Base-by-base conservation (phyloP, 495 filamentous ascomycete genomes). In the Penicillium flavigenum region DNA sequence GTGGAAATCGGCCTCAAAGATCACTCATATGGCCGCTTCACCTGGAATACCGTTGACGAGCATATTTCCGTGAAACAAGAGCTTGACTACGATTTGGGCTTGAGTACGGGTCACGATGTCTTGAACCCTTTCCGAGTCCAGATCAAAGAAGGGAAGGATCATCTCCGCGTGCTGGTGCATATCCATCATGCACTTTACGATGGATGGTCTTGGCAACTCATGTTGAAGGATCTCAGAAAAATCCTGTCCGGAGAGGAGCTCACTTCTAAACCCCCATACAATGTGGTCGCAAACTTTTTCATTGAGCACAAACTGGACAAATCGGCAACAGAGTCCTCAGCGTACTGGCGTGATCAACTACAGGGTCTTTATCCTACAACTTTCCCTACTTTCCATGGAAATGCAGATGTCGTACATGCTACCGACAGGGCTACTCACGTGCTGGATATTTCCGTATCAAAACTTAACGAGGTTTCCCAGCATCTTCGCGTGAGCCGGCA, bases 161-260 rank as follows among this genome's bases (percentile, higher is more conserved):
- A 57, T 4, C 52, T 81, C 3, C 68, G 79, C 79, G 38, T 68
- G 6, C 47, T 75, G 6, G 57, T 78, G 11, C 73, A 74, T 34
- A 78, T 93, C 5, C 90, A 92, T 58, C 90, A 95, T 71, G 83
- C 87, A 0, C 65, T 92, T 0, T 94, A 94, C 61, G 90, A 95
- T 63, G 90, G 89, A 6, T 95, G 90, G 90, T 89, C 88, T 5
- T 79, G 89, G 63, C 89, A 93, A 51, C 69, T 91, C 32, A 67
- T 94, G 0, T 63, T 90, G 20, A 72, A 76, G 4, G 88, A 93
- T 63, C 75, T 95, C 2, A 66, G 76, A 54, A 53, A 41, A 8
- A 65, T 72, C 31, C 70, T 82, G 50, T 49, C 51, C 3, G 50
- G 53, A 32, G 51, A 63, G 8, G 51, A 54, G 8, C 46, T 64